Percentiles rank a stretch among this genome's conserved stretches.
Conservation (phyloP, 139 green algal genomes). For the Closterium sp. region DNA sequence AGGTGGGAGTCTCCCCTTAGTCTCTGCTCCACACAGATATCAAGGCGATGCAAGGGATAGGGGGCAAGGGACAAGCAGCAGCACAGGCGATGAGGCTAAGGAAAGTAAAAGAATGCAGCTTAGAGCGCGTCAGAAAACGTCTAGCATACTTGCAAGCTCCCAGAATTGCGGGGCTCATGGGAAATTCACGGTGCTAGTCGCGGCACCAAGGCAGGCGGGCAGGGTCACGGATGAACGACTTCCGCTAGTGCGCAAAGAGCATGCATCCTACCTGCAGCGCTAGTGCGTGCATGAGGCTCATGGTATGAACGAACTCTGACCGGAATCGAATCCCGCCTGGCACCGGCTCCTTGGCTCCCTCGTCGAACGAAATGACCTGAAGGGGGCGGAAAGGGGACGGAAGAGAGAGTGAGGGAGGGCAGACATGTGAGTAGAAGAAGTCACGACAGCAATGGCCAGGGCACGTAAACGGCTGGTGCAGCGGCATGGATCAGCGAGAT, state of each 20-base stretch:
- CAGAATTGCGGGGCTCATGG: no score
- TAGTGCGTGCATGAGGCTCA: slow-evolving; percentile 43
- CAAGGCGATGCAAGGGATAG: not conserved
- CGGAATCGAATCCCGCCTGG: slow-evolving; percentile 27
- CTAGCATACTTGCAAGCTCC: no score
- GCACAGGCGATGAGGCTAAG: not conserved
- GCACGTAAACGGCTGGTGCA: no score
- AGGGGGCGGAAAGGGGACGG: not conserved
- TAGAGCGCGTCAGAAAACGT: no score
- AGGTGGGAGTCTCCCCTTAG: not conserved
- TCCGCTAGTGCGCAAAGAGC: not conserved
- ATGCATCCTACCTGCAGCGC: slow-evolving; percentile 33
- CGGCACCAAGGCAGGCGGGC: not conserved
- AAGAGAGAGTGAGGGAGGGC: no score
- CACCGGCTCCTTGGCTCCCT: slow-evolving; percentile 26
- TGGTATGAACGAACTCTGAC: slow-evolving; percentile 33
- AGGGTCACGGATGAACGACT: not conserved
- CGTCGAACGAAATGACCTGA: slow-evolving; percentile 42
- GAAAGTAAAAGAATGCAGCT: not conserved
- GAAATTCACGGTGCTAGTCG: no score
- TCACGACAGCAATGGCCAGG: not conserved
- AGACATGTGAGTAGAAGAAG: no score
- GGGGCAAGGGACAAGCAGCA: not conserved
- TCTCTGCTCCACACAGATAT: not conserved
- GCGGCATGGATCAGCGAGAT: no score